phyloP scores from a whole-genome alignment of 495 filamentous ascomycete species.

The Aspergillus steynii region DNA sequence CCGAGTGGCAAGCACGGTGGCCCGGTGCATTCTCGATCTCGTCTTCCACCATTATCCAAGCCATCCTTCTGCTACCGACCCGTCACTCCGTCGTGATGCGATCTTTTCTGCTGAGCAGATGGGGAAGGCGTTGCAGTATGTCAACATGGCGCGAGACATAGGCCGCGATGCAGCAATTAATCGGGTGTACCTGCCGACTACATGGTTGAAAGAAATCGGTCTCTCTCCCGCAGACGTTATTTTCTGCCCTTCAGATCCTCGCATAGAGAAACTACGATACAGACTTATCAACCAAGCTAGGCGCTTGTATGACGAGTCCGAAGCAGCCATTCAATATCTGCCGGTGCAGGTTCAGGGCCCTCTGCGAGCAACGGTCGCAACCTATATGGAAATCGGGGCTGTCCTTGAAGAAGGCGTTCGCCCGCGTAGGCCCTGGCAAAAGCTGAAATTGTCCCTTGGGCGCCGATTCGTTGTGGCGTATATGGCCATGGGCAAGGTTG shows the following conservation, averaged over 20 bases:
- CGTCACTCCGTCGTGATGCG: conserved; percentile 8
- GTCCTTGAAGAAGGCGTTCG: conserved; percentile 27
- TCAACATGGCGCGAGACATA: conserved; percentile 72
- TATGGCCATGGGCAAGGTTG: neutral
- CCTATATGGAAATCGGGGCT: conserved; percentile 69
- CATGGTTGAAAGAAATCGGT: conserved; percentile 58
- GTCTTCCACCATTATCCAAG: conserved; percentile 50
- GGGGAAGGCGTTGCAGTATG: conserved; percentile 68
- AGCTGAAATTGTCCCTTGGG: conserved; percentile 38
- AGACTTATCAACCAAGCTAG: conserved; percentile 58
- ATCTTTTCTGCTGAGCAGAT: conserved; percentile 55
- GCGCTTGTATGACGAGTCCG: conserved; percentile 47
- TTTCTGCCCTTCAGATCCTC: conserved; percentile 36
- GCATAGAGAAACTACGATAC: conserved; percentile 47
- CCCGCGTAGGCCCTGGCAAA: conserved; percentile 42
- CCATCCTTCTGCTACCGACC: conserved; percentile 7
- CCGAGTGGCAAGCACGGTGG: conserved; percentile 67
- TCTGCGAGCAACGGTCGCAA: conserved; percentile 66
- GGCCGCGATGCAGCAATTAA: conserved; percentile 57
- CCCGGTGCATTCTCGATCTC: conserved; percentile 61
- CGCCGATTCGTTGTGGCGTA: conserved; percentile 15
- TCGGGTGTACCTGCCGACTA: conserved; percentile 62
- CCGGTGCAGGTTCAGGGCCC: conserved; percentile 57
- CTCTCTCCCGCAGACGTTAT: conserved; percentile 55
- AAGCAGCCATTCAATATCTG: conserved; percentile 53